Evolutionary conservation across 257 asterid genomes (phyloP).

Genomic region (Solanum medicagineum): DNA sequence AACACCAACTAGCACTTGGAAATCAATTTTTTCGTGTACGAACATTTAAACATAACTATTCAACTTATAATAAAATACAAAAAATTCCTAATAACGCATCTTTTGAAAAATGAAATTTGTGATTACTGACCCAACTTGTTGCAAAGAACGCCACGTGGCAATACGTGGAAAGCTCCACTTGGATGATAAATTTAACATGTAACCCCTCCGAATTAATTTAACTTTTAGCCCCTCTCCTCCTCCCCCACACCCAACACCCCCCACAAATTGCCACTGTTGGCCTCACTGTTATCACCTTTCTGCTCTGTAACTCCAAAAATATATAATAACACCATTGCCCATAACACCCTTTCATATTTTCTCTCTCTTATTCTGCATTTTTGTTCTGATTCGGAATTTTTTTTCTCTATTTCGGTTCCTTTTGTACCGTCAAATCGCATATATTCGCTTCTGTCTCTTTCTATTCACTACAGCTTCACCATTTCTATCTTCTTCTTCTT

Average conservation of each 20-base stretch:
- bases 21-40: no score
- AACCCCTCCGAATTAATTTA: neutral
- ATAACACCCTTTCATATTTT: neutral
- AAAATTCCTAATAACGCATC: no score
- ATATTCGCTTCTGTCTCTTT: constrained; percentile 20
- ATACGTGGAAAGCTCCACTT: no score
- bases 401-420: neutral
- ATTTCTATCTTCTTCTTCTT: neutral
- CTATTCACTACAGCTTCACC: neutral
- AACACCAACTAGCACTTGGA: no score
- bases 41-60: no score
- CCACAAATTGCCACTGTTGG: neutral
- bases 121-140: no score
- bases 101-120: no score
- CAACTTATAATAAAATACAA: no score
- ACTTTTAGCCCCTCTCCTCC: neutral
- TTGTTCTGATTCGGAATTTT: constrained; percentile 13
- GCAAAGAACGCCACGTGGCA: no score
- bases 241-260: no score
- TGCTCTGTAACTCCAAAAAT: neutral
- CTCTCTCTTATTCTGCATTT: constrained; percentile 15
- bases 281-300: neutral
- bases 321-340: neutral
- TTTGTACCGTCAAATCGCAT: neutral
- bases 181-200: neutral